A percentile compares a stretch with the other conserved stretches of the same genome.
phyloP scores from a whole-genome alignment of 2,329 filamentous ascomycete species.

The Dothistroma pini region DNA sequence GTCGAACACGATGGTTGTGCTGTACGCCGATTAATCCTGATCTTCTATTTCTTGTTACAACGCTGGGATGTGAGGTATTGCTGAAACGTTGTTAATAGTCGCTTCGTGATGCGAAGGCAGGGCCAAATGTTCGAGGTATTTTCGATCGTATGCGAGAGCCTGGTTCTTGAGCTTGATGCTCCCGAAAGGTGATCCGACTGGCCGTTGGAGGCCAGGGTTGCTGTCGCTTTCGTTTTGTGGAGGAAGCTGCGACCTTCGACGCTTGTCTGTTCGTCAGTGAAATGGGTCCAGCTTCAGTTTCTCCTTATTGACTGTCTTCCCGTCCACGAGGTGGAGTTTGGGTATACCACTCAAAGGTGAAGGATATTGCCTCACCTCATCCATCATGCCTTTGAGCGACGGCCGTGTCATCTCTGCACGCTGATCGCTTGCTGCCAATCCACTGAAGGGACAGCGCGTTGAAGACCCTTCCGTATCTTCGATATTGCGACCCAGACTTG shows the following conservation, averaged over 20 bases:
- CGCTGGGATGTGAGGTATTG: background rate
- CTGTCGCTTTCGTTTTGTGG: background rate
- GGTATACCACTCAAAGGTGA: slow-evolving; percentile 10
- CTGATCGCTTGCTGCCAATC: slow-evolving; percentile 9
- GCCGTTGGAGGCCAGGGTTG: background rate
- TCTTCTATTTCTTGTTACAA: background rate
- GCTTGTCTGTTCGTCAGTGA: background rate
- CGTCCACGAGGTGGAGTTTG: slow-evolving; percentile 17
- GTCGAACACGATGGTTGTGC: background rate
- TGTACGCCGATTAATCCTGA: background rate
- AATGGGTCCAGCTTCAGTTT: slow-evolving; percentile 12
- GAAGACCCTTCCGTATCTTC: slow-evolving; percentile 5
- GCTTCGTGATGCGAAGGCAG: background rate
- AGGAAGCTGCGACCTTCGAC: background rate
- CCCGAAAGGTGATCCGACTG: background rate
- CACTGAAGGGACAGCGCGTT: slow-evolving; percentile 15
- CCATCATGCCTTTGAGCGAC: slow-evolving; percentile 8
- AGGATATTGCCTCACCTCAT: slow-evolving; percentile 6
- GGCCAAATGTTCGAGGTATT: background rate
- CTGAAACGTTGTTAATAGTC: background rate
- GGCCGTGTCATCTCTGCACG: slow-evolving; percentile 14
- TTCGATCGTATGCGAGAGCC: background rate
- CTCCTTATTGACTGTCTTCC: slow-evolving; percentile 17
- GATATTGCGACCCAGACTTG: slow-evolving; percentile 12
- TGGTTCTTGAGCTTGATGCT: background rate